phyloP scores from a whole-genome alignment of 805 yeast genomes.

The Yamadazyma sp. region DNA sequence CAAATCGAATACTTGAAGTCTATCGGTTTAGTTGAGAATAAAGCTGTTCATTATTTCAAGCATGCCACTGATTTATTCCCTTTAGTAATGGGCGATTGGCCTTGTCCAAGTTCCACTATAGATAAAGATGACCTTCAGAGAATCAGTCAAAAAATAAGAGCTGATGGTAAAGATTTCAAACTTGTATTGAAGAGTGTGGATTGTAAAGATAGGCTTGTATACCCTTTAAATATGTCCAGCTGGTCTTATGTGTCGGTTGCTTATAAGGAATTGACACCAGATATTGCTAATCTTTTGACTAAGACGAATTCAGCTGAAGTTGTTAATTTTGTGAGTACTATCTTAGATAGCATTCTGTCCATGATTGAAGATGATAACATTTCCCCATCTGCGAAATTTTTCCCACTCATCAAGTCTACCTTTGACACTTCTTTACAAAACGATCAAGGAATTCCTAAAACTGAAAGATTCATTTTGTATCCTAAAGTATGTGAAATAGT shows the following conservation, averaged over 20 bases:
- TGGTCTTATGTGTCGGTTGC: too few species aligned
- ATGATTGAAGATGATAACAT: background rate
- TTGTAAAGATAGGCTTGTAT: constrained; percentile 1
- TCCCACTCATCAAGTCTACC: constrained; percentile 3
- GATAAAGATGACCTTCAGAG: constrained; percentile 8
- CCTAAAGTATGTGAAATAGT: background rate
- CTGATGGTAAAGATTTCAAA: constrained; percentile 5
- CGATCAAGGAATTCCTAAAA: background rate
- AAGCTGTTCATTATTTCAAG: constrained; percentile 28
- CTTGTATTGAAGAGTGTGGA: constrained; percentile 1
- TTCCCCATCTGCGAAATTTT: background rate
- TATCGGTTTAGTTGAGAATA: constrained; percentile 20
- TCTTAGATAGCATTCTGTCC: background rate
- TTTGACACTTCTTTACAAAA: constrained; percentile 2
- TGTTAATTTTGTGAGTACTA: background rate
- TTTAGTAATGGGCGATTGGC: constrained; percentile 13
- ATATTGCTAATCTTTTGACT: constrained; percentile 6
- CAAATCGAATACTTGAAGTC: constrained; percentile 24
- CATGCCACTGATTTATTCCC: constrained; percentile 14
- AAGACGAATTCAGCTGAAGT: background rate
- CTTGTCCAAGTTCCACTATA: constrained; percentile 10
- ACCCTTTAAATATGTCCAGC: too few species aligned
- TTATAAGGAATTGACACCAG: constrained; percentile 1
- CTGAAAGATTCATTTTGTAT: background rate
- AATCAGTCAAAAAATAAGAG: constrained; percentile 2